Conservation (phyloP, 179 eudicot species). For the Kewa caespitosa region DNA sequence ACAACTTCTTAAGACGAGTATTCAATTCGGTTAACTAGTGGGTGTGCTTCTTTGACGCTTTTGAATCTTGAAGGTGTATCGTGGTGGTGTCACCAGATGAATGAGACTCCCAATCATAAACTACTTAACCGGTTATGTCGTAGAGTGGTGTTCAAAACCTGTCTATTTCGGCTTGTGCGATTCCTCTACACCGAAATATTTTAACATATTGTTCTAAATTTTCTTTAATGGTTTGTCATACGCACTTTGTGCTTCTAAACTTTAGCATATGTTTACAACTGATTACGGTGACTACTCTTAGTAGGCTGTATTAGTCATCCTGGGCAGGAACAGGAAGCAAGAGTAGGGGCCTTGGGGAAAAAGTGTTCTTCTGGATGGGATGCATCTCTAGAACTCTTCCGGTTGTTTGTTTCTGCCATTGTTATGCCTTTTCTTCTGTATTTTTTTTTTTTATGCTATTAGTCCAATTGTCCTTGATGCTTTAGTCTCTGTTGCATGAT, state of each 20-base stretch:
- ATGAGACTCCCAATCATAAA: background rate
- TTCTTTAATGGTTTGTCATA: background rate
- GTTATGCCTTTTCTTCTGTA: background rate
- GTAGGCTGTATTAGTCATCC: conserved; percentile 1
- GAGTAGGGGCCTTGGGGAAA: background rate
- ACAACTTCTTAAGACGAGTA: too few relatives aligned
- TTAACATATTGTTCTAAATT: too few relatives aligned
- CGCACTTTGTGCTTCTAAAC: background rate
- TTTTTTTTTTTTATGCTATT: background rate
- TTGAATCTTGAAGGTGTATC: background rate
- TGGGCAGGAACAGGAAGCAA: background rate
- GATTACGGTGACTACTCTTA: background rate
- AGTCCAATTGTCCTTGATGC: background rate
- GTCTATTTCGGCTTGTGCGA: too few relatives aligned
- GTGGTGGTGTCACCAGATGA: background rate
- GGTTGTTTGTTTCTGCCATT: background rate
- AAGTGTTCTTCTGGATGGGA: background rate
- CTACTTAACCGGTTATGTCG: too few relatives aligned
- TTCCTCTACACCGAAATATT: too few relatives aligned
- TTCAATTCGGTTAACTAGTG: background rate
- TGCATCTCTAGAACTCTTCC: background rate
- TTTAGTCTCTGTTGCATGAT: background rate
- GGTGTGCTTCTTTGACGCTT: background rate
- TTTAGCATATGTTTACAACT: background rate
- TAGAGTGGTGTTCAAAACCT: too few relatives aligned